Evolutionary conservation across 2,329 filamentous ascomycete genomes (phyloP), one percentile per base, ranked within the genome.

Genomic region (Trichoderma cornu-damae): DNA sequence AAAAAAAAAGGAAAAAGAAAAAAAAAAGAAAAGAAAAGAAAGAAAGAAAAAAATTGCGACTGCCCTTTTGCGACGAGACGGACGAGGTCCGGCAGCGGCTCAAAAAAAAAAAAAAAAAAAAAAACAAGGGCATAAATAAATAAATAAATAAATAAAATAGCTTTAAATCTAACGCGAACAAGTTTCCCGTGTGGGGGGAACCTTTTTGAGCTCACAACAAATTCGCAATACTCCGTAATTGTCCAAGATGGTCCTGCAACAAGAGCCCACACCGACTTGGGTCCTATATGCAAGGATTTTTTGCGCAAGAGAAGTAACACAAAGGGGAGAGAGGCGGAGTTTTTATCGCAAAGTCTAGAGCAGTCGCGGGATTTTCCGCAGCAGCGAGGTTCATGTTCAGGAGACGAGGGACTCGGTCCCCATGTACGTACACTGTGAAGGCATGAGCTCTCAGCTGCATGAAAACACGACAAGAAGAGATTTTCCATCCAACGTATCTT

Each of bases 261-360:
- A 12, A 26, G 49, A 56, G 38, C 38, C 43, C 57, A 56, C 57
- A 46, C 49, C 42, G 49, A 59, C 49, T 24, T 57, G 14, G 53
- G n/a, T n/a, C n/a, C 53, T 9, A 38, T 56, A 37, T 26, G 26
- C 48, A 58, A 46, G 40, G 44, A 24, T 52, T n/a, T n/a, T n/a
- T n/a, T 58, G 47, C 55, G 47, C 40, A 46, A 35, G 7, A 26
- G 37, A 46, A 48, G 49, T 42, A 26, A 38, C 57, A 47, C 35
- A 26, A 16, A 18, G 49, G 48, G 18, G 38, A 30, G 24, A 26
- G 26, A 42, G 49, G 56, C 51, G 42, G 51, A 54, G 51, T 38
- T 34, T 38, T 34, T 37, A 42, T 46, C 30, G 22, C 40, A 46
- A n/a, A n/a, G 30, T 47, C 52, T 47, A 55, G 52, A 46, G 52